Evolutionary conservation across 2,329 filamentous ascomycete genomes (phyloP).

Genomic region (Gliomastix tumulicola): DNA sequence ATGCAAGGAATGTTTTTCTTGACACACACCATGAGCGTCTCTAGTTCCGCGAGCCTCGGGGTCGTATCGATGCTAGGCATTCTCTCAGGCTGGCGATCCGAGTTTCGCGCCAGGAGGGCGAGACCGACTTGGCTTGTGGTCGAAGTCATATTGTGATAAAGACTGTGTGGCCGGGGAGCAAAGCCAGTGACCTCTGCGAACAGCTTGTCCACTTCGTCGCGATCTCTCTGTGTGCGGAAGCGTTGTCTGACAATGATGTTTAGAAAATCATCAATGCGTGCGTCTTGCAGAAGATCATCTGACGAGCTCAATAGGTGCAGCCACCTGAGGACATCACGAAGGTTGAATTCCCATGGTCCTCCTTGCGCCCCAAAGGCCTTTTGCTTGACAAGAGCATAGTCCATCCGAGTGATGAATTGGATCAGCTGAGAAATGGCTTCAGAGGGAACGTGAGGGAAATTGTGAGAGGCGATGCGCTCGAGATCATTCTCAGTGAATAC

Average conservation of each 20-base stretch:
- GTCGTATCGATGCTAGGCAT: slow-evolving; percentile 44
- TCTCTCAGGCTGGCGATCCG: slow-evolving; percentile 39
- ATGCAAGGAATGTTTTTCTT: slow-evolving; percentile 86
- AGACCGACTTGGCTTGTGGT: slow-evolving; percentile 72
- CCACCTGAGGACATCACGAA: slow-evolving; percentile 88
- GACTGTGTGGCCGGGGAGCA: slow-evolving; percentile 48
- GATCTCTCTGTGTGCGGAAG: slow-evolving; percentile 69
- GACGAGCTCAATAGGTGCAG: slow-evolving; percentile 52
- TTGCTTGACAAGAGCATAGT: slow-evolving; percentile 58
- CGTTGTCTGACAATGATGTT: slow-evolving; percentile 79
- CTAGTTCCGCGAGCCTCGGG: slow-evolving; percentile 62
- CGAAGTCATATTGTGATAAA: slow-evolving; percentile 64
- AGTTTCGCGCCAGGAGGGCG: slow-evolving; percentile 59
- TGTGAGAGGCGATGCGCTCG: slow-evolving; percentile 69
- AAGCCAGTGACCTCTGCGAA: slow-evolving; percentile 59
- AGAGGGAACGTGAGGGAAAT: slow-evolving; percentile 59
- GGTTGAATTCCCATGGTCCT: slow-evolving; percentile 92
- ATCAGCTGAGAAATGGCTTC: slow-evolving; percentile 63
- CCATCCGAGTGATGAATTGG: slow-evolving; percentile 72
- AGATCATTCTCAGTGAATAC: slow-evolving; percentile 78
- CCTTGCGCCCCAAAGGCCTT: slow-evolving; percentile 54
- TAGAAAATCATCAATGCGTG: slow-evolving; percentile 64
- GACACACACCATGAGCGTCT: slow-evolving; percentile 82
- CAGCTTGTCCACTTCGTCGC: slow-evolving; percentile 54
- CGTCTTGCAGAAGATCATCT: slow-evolving; percentile 53